Evolutionary conservation across 1,284 basidiomycete species (phyloP).

Genomic region (Apiotrichum gracile): DNA sequence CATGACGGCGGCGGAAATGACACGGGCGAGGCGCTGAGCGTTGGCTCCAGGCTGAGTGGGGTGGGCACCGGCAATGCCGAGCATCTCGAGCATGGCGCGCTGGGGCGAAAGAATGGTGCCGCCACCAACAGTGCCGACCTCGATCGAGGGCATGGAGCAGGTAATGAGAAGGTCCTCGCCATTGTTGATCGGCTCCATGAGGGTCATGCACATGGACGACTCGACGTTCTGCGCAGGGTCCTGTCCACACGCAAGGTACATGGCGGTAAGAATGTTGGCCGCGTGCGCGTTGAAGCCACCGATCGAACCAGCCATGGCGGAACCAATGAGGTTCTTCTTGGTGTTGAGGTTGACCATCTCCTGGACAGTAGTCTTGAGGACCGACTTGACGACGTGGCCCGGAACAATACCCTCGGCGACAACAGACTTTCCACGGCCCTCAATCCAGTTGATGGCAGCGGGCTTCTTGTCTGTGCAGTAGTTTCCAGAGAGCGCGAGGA

Average conservation of each 20-base stretch:
- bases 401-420: slow-evolving; percentile 94
- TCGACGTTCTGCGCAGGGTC: slow-evolving; percentile 99
- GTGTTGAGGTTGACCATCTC: slow-evolving; percentile 86
- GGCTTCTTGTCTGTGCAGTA: slow-evolving; percentile 99
- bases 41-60: slow-evolving; percentile 75
- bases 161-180: slow-evolving; percentile 88
- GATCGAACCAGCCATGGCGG: slow-evolving; percentile 93
- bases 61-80: slow-evolving; percentile 82
- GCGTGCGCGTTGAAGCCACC: slow-evolving; percentile 99
- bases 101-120: slow-evolving; percentile 88
- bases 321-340: slow-evolving; percentile 97
- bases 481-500: slow-evolving; percentile 92
- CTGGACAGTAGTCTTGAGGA: slow-evolving; percentile 92
- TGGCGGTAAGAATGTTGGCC: slow-evolving; percentile 91
- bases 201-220: slow-evolving; percentile 95
- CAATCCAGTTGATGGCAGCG: slow-evolving; percentile 99
- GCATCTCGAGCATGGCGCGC: slow-evolving; percentile 82
- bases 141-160: slow-evolving; percentile 90
- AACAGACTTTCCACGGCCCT: slow-evolving; percentile 94
- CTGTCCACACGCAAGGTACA: slow-evolving; percentile 95
- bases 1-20: slow-evolving; percentile 87
- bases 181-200: slow-evolving; percentile 94
- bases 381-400: slow-evolving; percentile 76
- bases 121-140: slow-evolving; percentile 93
- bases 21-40: slow-evolving; percentile 74